phyloP scores from a whole-genome alignment of 176 grass and related monocot species.

The Pontederia crassipes region DNA sequence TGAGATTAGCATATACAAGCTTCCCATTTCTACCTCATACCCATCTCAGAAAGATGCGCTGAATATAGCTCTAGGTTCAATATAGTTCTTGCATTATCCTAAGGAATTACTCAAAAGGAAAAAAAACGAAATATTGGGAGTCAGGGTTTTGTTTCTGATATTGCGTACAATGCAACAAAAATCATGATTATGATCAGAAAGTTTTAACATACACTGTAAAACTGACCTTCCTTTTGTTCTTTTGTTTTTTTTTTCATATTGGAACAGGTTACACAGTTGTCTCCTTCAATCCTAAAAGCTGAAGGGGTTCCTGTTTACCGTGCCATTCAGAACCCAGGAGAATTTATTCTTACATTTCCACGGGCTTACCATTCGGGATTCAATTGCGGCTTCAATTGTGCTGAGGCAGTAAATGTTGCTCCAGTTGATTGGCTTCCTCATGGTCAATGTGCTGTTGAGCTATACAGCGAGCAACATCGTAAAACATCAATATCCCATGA shows the following conservation, averaged over 20 bases:
- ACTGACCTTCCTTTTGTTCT: neutral
- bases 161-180: too few relatives aligned
- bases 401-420: conserved; percentile 89
- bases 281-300: conserved; percentile 82
- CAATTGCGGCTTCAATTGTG: conserved; percentile 98
- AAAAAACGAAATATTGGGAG: too few relatives aligned
- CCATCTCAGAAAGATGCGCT: too few relatives aligned
- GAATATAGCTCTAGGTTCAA: too few relatives aligned
- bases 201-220: too few relatives aligned
- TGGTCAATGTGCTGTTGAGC: conserved; percentile 74
- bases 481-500: conserved; percentile 94
- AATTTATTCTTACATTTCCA: conserved; percentile 87
- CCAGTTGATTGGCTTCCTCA: conserved; percentile 82
- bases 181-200: too few relatives aligned
- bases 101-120: too few relatives aligned
- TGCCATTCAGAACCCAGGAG: conserved; percentile 58
- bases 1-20: too few relatives aligned
- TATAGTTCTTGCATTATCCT: too few relatives aligned
- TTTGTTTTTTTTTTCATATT: conserved; percentile 12
- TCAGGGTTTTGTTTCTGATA: too few relatives aligned
- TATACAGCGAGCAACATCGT: conserved; percentile 67
- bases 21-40: too few relatives aligned
- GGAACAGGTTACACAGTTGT: conserved; percentile 88
- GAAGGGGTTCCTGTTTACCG: conserved; percentile 77
- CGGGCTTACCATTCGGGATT: conserved; percentile 90